Evolutionary conservation across 805 yeast genomes (phyloP), one percentile per base, ranked within the genome.

Genomic region (Barnettozyma botsteinii): DNA sequence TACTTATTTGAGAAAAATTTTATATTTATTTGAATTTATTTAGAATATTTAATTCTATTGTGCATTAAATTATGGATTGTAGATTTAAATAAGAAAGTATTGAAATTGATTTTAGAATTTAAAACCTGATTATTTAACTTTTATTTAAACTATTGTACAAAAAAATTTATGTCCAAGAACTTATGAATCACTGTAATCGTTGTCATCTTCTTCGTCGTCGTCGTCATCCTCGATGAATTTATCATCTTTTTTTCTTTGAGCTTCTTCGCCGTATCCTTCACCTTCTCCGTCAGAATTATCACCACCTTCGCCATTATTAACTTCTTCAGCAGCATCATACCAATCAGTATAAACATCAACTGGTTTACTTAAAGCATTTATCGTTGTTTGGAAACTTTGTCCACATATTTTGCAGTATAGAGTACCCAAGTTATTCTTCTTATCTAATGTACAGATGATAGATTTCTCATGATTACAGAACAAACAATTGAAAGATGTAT

Each of bases 391-490:
- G 68, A 93, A 91, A 28, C 77, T 74, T 61, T 89, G 97, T 0
- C 97, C 97, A 60, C 98, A 91, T 25, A 88, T 82, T 58, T 93
- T 93, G 62, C 98, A 91, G 47, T 76, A 79, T 43, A 93, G 64
- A 19, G 82, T 77, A 18, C 98, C 98, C 33, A 91, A 73, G 43
- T 85, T 80, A 46, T 81, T 71, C 61, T 83, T 86, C 65, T 87
- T 91, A 61, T 91, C 98, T 62, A 91, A 61, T 8, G 85, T 76
- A 59, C 97, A 89, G 30, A 82, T 75, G 31, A 91, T 95, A 2
- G 96, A 82, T 52, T 82, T 81, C 57, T 91, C 98, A 65, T 91
- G 98, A 62, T 91, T 91, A 64, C 98, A 91, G 62, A 91, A 91
- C 41, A 93, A 67, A 65, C 98, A 91, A 37, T 91, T 80, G 67